These are phyloP conservation scores for Septoria linicola DNA, from an alignment of 2,329 filamentous ascomycete genomes.

Conservation along the genomic window DNA sequence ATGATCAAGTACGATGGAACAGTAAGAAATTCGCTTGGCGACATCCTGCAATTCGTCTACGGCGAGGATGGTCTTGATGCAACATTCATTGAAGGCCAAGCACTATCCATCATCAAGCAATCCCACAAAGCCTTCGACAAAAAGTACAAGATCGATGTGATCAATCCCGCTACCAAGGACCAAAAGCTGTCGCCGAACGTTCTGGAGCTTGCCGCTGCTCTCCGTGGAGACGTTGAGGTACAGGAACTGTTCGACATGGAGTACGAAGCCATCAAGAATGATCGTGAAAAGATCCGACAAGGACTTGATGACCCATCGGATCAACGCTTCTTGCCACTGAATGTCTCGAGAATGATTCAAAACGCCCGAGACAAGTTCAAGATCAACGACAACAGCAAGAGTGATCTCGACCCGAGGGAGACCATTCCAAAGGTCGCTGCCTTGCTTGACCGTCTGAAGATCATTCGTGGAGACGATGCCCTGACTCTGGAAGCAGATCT, in stretches of 20 bases:
- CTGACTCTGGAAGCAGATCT: constrained; percentile 83
- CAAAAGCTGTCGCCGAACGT: constrained; percentile 65
- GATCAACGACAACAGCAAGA: constrained; percentile 79
- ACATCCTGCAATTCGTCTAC: constrained; percentile 95
- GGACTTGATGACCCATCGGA: constrained; percentile 72
- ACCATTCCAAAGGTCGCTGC: constrained; percentile 77
- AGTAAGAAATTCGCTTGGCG: constrained; percentile 92
- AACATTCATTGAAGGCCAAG: constrained; percentile 88
- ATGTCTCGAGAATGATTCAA: constrained; percentile 86
- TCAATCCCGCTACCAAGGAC: constrained; percentile 58
- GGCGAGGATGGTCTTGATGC: constrained; percentile 96
- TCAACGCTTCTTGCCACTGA: constrained; percentile 87
- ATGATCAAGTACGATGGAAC: constrained; percentile 98
- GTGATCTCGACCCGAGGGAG: constrained; percentile 84
- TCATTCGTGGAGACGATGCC: constrained; percentile 80
- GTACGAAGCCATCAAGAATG: constrained; percentile 73
- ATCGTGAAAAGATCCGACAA: constrained; percentile 74
- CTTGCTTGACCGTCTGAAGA: constrained; percentile 72
- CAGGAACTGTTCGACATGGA: constrained; percentile 87
- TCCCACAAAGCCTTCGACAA: constrained; percentile 75
- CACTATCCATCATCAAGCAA: constrained; percentile 79
- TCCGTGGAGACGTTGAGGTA: constrained; percentile 81
- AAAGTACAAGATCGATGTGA: constrained; percentile 82
- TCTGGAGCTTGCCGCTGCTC: constrained; percentile 82
- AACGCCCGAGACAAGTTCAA: constrained; percentile 88